Evolutionary conservation across 768 basidiomycete genomes (phyloP).

Genomic region (Psilocybe azurescens): DNA sequence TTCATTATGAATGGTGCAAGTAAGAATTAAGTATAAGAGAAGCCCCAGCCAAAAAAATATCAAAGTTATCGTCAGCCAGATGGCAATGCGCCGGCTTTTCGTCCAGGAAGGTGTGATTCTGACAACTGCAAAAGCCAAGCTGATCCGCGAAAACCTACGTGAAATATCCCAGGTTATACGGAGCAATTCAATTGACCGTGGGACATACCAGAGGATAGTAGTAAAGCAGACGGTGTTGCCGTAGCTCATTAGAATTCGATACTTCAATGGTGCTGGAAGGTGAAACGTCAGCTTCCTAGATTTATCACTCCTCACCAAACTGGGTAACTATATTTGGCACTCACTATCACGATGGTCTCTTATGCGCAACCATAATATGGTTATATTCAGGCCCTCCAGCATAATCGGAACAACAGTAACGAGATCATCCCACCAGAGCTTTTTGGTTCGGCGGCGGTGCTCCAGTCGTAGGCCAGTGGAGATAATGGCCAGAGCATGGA

Average conservation of each 20-base stretch:
- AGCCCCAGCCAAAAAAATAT: slow-evolving; percentile 3
- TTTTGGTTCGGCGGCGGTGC: slow-evolving; percentile 12
- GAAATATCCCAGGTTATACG: background rate
- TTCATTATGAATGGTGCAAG: slow-evolving; percentile 1
- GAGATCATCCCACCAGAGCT: slow-evolving; percentile 24
- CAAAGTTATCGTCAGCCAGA: slow-evolving; percentile 1
- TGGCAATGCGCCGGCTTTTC: background rate
- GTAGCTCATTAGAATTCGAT: slow-evolving; percentile 1
- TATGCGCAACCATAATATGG: slow-evolving; percentile 12
- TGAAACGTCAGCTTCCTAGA: background rate
- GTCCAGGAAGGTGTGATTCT: slow-evolving; percentile 8
- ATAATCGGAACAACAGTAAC: slow-evolving; percentile 15
- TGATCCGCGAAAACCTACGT: slow-evolving; percentile 15
- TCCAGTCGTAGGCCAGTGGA: slow-evolving; percentile 14
- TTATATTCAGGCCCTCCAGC: slow-evolving; percentile 9
- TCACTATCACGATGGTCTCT: background rate
- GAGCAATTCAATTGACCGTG: no score
- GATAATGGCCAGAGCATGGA: slow-evolving; percentile 10
- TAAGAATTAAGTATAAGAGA: background rate
- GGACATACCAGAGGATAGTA: slow-evolving; percentile 9
- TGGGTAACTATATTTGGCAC: background rate
- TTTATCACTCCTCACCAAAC: background rate
- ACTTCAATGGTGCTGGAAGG: background rate
- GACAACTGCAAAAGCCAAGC: slow-evolving; percentile 8
- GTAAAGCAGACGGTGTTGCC: background rate